Conservation (phyloP, 2,329 filamentous ascomycete species). For the Diplodia intermedia region DNA sequence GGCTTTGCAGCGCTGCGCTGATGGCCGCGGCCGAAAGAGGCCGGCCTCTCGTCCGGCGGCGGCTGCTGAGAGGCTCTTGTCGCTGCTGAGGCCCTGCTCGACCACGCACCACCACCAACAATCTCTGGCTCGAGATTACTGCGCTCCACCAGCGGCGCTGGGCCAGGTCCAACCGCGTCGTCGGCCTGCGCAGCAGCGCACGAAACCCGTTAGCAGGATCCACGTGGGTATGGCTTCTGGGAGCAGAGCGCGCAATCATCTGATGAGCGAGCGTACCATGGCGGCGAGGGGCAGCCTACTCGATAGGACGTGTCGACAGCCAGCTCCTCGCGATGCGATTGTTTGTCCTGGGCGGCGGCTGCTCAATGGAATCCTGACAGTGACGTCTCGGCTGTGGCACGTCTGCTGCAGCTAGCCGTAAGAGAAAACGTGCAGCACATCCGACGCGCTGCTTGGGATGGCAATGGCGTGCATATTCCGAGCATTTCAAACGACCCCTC, state of each 20-base stretch:
- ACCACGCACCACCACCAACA: conserved; percentile 15
- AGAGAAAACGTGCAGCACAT: conserved; percentile 16
- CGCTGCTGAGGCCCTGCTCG: neutral
- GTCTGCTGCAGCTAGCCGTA: conserved; percentile 97
- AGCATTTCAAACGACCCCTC: conserved; percentile 5
- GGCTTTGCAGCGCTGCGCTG: conserved; percentile 25
- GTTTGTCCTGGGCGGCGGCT: conserved; percentile 17
- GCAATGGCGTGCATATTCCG: conserved; percentile 26
- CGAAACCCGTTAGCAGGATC: conserved; percentile 27
- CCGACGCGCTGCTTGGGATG: conserved; percentile 4
- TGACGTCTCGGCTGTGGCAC: conserved; percentile 85
- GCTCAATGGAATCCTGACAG: conserved; percentile 18
- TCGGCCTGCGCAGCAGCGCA: conserved; percentile 30
- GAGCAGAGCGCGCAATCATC: conserved; percentile 8
- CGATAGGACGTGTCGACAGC: conserved; percentile 21
- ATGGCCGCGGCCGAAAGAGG: conserved; percentile 14
- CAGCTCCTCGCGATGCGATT: conserved; percentile 8
- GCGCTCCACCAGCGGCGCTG: conserved; percentile 28
- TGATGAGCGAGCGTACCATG: conserved; percentile 26
- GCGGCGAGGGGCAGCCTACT: conserved; percentile 12
- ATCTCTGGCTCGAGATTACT: conserved; percentile 23
- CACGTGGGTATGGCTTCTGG: conserved; percentile 21
- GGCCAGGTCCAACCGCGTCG: conserved; percentile 26
- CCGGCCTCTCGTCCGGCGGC: conserved; percentile 15
- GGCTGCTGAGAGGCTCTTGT: conserved; percentile 9